phyloP scores from a whole-genome alignment of 352 stramenopile genomes.

The Hyaloperonospora arabidopsidis region DNA sequence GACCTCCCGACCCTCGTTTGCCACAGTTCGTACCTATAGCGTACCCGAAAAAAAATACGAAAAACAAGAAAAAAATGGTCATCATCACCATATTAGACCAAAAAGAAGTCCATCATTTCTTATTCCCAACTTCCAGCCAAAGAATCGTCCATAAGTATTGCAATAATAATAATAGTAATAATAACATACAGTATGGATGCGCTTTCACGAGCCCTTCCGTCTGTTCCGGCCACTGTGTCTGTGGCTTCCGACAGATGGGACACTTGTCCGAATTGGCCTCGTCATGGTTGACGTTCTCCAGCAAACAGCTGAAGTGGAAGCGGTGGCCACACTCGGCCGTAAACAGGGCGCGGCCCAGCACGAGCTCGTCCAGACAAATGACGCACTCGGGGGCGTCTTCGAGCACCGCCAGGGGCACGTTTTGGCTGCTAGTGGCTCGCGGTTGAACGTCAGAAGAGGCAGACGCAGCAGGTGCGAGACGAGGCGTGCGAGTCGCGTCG shows the following conservation, averaged over 20 bases:
- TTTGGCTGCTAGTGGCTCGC: conserved; percentile 3
- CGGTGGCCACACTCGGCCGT: conserved; percentile 80
- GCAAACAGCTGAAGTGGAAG: conserved; percentile 79
- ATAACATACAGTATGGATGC: conserved; percentile 61
- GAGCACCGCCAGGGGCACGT: conserved; percentile 39
- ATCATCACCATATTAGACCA: no score
- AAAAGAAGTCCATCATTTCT: no score
- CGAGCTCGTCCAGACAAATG: conserved; percentile 77
- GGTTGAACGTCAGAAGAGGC: conserved; percentile 9
- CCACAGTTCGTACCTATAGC: conserved; percentile 58
- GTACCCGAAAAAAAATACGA: background rate
- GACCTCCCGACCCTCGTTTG: conserved; percentile 58
- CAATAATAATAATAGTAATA: no score
- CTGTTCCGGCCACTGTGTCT: conserved; percentile 81
- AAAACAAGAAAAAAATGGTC: no score
- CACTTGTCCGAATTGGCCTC: conserved; percentile 85
- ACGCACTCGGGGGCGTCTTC: conserved; percentile 64
- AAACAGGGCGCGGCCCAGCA: conserved; percentile 60
- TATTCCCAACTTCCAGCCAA: no score
- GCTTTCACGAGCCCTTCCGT: conserved; percentile 79
- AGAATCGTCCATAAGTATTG: no score
- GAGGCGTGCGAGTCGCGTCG: conserved; percentile 29
- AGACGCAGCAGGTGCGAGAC: conserved; percentile 19
- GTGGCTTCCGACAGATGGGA: conserved; percentile 79
- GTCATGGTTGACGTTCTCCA: conserved; percentile 87